These are phyloP conservation scores for Trametes pubescens DNA, from an alignment of 1,284 basidiomycete genomes.

Conservation along the genomic window DNA sequence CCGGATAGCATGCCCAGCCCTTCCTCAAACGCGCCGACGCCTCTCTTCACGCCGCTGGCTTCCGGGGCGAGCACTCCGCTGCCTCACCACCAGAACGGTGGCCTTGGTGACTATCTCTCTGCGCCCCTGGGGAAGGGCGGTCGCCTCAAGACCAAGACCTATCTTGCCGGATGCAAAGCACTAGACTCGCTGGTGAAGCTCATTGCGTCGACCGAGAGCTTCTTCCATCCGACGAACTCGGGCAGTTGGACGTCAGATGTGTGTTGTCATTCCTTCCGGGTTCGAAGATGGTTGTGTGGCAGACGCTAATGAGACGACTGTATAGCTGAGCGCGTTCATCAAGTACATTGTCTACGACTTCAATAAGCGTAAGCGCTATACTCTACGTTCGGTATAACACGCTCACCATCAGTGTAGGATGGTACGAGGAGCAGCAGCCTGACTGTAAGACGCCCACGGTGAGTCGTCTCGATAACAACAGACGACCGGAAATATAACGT, in stretches of 20 bases:
- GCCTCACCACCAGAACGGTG: constrained; percentile 50
- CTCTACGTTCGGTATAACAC: constrained; percentile 9
- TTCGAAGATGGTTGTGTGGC: neutral
- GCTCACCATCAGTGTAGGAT: constrained; percentile 53
- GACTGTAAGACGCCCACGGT: constrained; percentile 87
- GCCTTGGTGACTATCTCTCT: constrained; percentile 68
- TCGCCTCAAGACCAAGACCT: constrained; percentile 56
- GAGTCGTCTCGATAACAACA: constrained; percentile 21
- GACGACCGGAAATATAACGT: neutral
- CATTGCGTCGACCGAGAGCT: constrained; percentile 89
- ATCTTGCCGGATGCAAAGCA: constrained; percentile 87
- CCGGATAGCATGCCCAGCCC: constrained; percentile 74
- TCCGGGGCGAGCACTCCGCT: constrained; percentile 69
- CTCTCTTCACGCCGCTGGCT: constrained; percentile 68
- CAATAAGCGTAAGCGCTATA: constrained; percentile 67
- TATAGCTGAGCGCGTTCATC: constrained; percentile 81
- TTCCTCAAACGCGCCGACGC: constrained; percentile 59
- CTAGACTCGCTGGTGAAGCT: constrained; percentile 86
- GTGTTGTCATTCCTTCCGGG: constrained; percentile 50
- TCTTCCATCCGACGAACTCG: constrained; percentile 86
- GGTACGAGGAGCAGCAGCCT: constrained; percentile 82
- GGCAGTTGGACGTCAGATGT: constrained; percentile 77
- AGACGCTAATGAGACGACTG: neutral
- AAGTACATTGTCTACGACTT: constrained; percentile 90
- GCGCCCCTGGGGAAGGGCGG: constrained; percentile 57